phyloP scores from a whole-genome alignment of 2,329 filamentous ascomycete genomes.

The Westerdykella aurantiaca region DNA sequence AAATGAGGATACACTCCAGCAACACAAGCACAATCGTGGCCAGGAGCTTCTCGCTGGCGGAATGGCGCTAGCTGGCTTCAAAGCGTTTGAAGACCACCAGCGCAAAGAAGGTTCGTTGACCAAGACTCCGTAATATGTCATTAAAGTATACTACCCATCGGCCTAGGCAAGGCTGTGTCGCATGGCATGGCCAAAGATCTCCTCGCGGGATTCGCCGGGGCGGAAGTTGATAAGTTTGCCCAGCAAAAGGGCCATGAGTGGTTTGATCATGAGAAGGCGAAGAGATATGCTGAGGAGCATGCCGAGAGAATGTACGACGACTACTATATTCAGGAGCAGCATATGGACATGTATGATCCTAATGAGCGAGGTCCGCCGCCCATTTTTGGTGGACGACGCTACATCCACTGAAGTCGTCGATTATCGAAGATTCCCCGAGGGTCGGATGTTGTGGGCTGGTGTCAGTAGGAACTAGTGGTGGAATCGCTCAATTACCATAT shows the following conservation, averaged over 20 bases:
- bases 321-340: conserved; percentile 31
- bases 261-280: conserved; percentile 39
- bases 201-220: conserved; percentile 61
- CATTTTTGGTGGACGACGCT: no score
- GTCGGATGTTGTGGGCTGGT: no score
- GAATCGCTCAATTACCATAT: no score
- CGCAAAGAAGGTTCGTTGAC: conserved; percentile 55
- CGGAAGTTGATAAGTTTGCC: conserved; percentile 66
- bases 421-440: no score
- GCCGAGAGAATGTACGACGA: conserved; percentile 40
- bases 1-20: conserved; percentile 11
- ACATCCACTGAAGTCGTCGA: no score
- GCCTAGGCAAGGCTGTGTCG: conserved; percentile 50
- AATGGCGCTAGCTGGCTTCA: conserved; percentile 69
- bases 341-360: conserved; percentile 37
- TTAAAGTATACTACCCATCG: background rate
- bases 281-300: conserved; percentile 34
- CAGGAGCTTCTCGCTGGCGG: conserved; percentile 69
- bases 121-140: background rate
- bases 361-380: conserved; percentile 24
- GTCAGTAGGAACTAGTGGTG: no score
- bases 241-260: conserved; percentile 45
- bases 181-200: conserved; percentile 70
- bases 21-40: conserved; percentile 55
- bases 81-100: conserved; percentile 67